Percentiles rank a stretch among this genome's conserved stretches.
Conservation (phyloP, 768 basidiomycete species). For the Kwoniella bestiolae region DNA sequence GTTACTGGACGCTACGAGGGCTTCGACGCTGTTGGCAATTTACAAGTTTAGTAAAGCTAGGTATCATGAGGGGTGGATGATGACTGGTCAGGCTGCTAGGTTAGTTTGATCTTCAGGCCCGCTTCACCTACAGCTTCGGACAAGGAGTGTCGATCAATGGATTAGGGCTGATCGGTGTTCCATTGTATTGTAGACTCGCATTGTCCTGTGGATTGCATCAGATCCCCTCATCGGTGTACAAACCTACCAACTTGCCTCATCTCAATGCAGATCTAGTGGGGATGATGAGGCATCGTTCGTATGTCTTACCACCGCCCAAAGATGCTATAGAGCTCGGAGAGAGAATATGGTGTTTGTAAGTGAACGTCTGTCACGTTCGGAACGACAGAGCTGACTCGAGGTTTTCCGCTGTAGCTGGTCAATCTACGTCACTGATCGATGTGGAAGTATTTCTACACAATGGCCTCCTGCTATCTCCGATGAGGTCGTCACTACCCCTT, state of each 20-base stretch:
- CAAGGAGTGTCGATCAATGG: not conserved
- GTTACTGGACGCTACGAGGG: slow-evolving; percentile 42
- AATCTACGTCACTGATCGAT: slow-evolving; percentile 41
- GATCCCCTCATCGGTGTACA: slow-evolving; percentile 39
- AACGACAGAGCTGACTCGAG: not conserved
- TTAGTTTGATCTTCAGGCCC: too few species aligned
- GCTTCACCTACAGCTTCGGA: too few species aligned
- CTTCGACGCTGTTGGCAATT: slow-evolving; percentile 42
- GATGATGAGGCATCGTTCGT: slow-evolving; percentile 44
- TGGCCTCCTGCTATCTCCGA: slow-evolving; percentile 43
- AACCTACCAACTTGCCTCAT: slow-evolving; percentile 18
- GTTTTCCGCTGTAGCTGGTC: slow-evolving; percentile 35
- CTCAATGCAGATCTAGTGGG: slow-evolving; percentile 35
- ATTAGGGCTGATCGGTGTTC: not conserved
- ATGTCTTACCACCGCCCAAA: slow-evolving; percentile 37
- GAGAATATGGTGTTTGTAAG: slow-evolving; percentile 51
- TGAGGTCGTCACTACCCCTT: slow-evolving; percentile 43
- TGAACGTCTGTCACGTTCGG: too few species aligned
- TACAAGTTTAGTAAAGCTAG: slow-evolving; percentile 44
- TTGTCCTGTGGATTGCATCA: slow-evolving; percentile 46
- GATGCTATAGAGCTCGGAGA: slow-evolving; percentile 49
- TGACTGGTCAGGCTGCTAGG: slow-evolving; percentile 45
- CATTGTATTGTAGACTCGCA: slow-evolving; percentile 39
- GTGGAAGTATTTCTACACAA: slow-evolving; percentile 39
- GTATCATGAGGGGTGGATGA: slow-evolving; percentile 52